phyloP scores from a whole-genome alignment of 2,329 filamentous ascomycete species.

The Cercospora sp. region DNA sequence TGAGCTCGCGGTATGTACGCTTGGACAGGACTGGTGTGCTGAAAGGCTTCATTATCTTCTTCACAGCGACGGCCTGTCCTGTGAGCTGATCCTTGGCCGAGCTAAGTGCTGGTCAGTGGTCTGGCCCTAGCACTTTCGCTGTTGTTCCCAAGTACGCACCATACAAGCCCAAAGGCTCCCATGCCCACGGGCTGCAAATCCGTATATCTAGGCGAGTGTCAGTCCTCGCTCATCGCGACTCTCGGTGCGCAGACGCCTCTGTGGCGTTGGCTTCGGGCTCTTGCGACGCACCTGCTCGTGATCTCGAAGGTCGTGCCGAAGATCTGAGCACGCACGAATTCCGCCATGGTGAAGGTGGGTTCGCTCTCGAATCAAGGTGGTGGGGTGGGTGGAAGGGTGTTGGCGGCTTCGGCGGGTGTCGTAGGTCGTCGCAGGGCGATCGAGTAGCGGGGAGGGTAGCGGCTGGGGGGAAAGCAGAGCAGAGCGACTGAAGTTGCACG shows the following conservation, averaged over 20 bases:
- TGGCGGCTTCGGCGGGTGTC: not conserved
- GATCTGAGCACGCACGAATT: slow-evolving; percentile 98
- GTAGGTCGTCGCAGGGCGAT: slow-evolving; percentile 2
- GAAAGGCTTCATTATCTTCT: slow-evolving; percentile 99
- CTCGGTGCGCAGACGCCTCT: slow-evolving; percentile 4
- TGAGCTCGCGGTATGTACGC: slow-evolving; percentile 94
- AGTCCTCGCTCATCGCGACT: slow-evolving; percentile 20
- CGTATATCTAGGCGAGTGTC: slow-evolving; percentile 68
- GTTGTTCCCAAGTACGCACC: slow-evolving; percentile 56
- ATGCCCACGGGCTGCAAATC: slow-evolving; percentile 98
- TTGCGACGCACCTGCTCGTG: slow-evolving; percentile 76
- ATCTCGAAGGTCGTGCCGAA: slow-evolving; percentile 99
- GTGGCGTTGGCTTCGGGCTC: slow-evolving; percentile 16
- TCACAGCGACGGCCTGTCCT: slow-evolving; percentile 92
- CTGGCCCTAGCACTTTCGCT: not conserved
- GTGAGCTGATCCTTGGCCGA: slow-evolving; percentile 98
- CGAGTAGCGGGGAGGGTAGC: slow-evolving; percentile 3
- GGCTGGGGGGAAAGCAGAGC: not conserved
- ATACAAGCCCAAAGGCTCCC: slow-evolving; percentile 97
- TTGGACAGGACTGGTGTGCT: slow-evolving; percentile 98
- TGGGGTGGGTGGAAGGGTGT: not conserved
- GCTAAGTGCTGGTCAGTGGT: slow-evolving; percentile 51
- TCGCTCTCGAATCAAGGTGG: not conserved
- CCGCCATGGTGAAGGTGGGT: slow-evolving; percentile 67
- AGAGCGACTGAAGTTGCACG: slow-evolving; percentile 1